Base-by-base conservation (phyloP, 441 rosid genomes). In the Pelargonium australe region DNA sequence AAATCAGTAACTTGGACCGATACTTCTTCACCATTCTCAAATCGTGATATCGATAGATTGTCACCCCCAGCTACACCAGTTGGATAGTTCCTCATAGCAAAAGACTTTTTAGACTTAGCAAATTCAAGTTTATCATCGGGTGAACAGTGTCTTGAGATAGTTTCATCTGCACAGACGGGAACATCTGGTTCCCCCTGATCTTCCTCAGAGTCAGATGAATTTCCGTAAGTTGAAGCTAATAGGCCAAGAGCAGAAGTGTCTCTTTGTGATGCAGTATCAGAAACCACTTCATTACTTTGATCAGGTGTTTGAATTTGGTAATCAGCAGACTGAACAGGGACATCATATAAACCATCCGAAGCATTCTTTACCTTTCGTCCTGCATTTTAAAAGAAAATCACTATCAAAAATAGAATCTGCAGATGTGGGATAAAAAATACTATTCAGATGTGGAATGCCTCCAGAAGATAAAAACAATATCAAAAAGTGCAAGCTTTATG, bases 151-250 rank as follows among this genome's bases (percentile, higher is more conserved):
- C 72, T 40, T 61, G 58, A 44, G 66, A 70, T 34, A 67, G 70
- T 77, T 75, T 80, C 82, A 73, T 73, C 81, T 37, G 60, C 71
- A 66, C 13, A 66, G 72, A 65, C 53, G 37, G 81, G 55, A 72
- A 55, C 75, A 77, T 81, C 81, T 11, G 74, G 73, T 68, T 81
- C 86, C 73, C 70, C 76, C 49, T 66, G 80, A 25, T 88, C 97
- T 68, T 92, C 92, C 71, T 95, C 99, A 7, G 98, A 92, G 74
- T 95, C 98, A 0, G 99, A 92, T 64, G 97, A 92, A 75, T 89
- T 81, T 76, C 95, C 98, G 77, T 95, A 95, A 58, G 81, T 82
- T 75, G 82, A 80, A 79, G 92, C 99, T 68, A 95, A 82, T 19
- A 95, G 75, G 62, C 90, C 86, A 70, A 95, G 97, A 47, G 95